phyloP scores from a whole-genome alignment of 163 green algal genomes.

The Scenedesmus sp. region DNA sequence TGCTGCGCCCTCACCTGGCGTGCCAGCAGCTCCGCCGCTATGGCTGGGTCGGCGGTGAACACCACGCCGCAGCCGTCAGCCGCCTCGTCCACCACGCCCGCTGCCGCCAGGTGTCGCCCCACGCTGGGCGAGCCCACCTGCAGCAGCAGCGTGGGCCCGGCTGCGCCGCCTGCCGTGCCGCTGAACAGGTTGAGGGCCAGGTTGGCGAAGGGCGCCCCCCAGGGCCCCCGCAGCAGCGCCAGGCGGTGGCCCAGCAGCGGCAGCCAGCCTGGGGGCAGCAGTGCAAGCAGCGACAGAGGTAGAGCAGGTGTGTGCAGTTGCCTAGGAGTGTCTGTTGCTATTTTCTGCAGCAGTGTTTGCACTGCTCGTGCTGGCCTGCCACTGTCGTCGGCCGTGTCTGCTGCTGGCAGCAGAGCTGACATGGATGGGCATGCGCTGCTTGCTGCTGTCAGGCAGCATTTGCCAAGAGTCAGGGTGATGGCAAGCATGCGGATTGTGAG shows the following conservation, averaged over 20 bases:
- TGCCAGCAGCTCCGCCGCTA: not conserved
- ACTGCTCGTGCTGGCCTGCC: no score
- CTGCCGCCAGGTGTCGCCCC: not conserved
- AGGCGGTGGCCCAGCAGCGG: not conserved
- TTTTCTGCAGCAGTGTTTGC: no score
- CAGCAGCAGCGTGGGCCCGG: not conserved
- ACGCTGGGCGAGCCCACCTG: not conserved
- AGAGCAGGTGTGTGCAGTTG: no score
- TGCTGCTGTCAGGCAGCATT: no score
- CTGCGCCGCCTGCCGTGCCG: no score
- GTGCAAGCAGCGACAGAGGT: no score
- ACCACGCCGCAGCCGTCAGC: not conserved
- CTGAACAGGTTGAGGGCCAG: not conserved
- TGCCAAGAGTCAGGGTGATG: no score
- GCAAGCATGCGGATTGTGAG: no score
- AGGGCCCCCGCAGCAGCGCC: not conserved
- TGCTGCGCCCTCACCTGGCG: not conserved
- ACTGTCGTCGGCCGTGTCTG: no score
- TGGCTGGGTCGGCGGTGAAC: not conserved
- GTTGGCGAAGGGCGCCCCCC: not conserved
- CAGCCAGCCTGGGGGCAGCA: not conserved
- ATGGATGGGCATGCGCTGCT: no score
- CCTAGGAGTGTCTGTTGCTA: no score
- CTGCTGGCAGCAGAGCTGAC: no score
- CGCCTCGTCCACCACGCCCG: not conserved